Evolutionary conservation across 202 grass and related monocot species (phyloP).

Genomic region (Digitaria exilis): DNA sequence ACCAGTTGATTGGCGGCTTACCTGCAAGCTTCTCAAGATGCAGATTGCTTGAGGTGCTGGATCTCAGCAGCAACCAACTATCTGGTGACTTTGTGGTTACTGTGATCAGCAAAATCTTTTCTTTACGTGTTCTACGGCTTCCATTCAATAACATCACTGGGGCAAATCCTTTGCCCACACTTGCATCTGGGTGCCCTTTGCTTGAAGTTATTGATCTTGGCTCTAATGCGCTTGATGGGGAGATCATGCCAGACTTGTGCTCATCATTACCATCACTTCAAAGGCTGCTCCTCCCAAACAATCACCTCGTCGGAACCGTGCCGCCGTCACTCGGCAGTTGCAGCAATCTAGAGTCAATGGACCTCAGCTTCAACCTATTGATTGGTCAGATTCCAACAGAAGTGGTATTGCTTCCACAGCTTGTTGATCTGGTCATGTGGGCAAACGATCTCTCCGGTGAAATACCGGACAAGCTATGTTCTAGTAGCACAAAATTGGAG

Average conservation of each 20-base stretch:
- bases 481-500: slow-evolving; percentile 43
- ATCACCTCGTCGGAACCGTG: slow-evolving; percentile 46
- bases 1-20: slow-evolving; percentile 45
- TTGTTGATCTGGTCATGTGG: slow-evolving; percentile 65
- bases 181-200: slow-evolving; percentile 36
- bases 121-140: slow-evolving; percentile 44
- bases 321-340: slow-evolving; percentile 48
- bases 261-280: slow-evolving; percentile 38
- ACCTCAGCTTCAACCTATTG: slow-evolving; percentile 71
- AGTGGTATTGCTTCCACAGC: slow-evolving; percentile 49
- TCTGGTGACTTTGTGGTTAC: slow-evolving; percentile 51
- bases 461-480: slow-evolving; percentile 55
- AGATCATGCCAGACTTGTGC: slow-evolving; percentile 50
- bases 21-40: slow-evolving; percentile 45
- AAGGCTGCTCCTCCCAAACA: slow-evolving; percentile 55
- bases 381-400: slow-evolving; percentile 42
- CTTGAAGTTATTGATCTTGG: slow-evolving; percentile 56
- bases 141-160: slow-evolving; percentile 60
- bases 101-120: slow-evolving; percentile 46
- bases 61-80: slow-evolving; percentile 53
- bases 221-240: slow-evolving; percentile 53
- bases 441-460: slow-evolving; percentile 61
- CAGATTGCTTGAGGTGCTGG: slow-evolving; percentile 38
- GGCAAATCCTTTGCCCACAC: slow-evolving; percentile 33
- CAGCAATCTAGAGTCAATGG: slow-evolving; percentile 46